phyloP scores from a whole-genome alignment of 495 filamentous ascomycete genomes.

The Neohortaea acidophila region DNA sequence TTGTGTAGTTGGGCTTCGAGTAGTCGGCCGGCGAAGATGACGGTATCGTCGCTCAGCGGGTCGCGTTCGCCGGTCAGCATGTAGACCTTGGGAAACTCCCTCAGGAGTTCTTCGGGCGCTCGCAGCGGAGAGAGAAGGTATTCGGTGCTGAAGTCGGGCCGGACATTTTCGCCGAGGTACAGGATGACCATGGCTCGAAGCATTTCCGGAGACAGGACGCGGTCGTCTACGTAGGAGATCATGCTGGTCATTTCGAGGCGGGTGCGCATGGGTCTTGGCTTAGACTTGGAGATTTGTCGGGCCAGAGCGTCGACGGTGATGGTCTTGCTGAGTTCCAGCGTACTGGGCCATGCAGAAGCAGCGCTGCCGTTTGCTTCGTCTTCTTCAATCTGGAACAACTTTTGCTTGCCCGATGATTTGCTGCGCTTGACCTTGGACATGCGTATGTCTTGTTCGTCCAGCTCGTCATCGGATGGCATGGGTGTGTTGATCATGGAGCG shows the following conservation, averaged over 20 bases:
- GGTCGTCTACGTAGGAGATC: conserved; percentile 95
- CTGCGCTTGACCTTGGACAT: not conserved
- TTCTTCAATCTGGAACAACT: not conserved
- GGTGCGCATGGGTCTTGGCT: conserved; percentile 58
- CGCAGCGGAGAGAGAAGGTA: conserved; percentile 79
- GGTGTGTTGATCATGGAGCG: conserved; percentile 37
- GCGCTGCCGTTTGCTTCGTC: not conserved
- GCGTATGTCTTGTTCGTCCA: conserved; percentile 17
- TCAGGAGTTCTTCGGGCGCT: conserved; percentile 68
- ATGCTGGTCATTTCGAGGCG: conserved; percentile 84
- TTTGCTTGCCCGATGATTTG: not conserved
- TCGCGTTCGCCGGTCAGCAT: conserved; percentile 92
- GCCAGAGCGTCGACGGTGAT: not conserved
- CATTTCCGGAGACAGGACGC: conserved; percentile 91
- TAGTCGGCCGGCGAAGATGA: conserved; percentile 81
- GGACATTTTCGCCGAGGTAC: conserved; percentile 84
- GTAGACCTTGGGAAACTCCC: conserved; percentile 76
- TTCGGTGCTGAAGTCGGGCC: conserved; percentile 83
- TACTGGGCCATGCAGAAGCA: not conserved
- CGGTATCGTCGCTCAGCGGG: conserved; percentile 88
- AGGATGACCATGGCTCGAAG: conserved; percentile 99
- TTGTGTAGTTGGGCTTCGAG: conserved; percentile 63
- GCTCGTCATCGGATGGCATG: conserved; percentile 25
- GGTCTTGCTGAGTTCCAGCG: not conserved
- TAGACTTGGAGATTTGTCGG: conserved; percentile 16